Conservation (phyloP, 2,329 filamentous ascomycete species). For the Diplodia corticola region DNA sequence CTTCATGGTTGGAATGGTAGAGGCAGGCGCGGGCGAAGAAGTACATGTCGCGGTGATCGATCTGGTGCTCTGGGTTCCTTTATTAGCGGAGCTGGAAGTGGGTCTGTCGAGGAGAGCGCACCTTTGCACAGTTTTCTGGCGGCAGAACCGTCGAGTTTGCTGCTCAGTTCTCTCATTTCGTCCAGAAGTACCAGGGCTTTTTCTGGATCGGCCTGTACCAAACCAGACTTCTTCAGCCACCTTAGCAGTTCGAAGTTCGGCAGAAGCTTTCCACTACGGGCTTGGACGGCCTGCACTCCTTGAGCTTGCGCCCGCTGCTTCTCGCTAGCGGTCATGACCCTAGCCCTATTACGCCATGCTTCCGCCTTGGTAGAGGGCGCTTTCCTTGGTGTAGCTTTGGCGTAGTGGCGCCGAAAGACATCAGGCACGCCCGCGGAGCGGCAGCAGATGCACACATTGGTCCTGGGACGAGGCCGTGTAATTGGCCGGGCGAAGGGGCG, state of each 20-base stretch:
- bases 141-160: background rate
- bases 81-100: background rate
- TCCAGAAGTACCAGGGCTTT: background rate
- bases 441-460: slow-evolving; percentile 11
- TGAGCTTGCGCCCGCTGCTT: no score
- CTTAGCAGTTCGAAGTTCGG: background rate
- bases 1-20: background rate
- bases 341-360: background rate
- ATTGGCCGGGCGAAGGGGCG: background rate
- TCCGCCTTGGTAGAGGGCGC: background rate
- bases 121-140: background rate
- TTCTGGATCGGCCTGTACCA: background rate
- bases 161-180: background rate
- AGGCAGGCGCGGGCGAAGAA: slow-evolving; percentile 1
- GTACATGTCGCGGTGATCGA: background rate
- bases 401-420: background rate
- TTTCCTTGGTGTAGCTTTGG: background rate
- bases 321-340: background rate
- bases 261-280: background rate
- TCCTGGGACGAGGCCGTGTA: background rate
- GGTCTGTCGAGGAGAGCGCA: background rate
- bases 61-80: background rate
- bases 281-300: background rate
- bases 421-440: background rate
- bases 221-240: background rate